Evolutionary conservation across 306 rosid genomes (phyloP).

Genomic region (Trifolium pratense): DNA sequence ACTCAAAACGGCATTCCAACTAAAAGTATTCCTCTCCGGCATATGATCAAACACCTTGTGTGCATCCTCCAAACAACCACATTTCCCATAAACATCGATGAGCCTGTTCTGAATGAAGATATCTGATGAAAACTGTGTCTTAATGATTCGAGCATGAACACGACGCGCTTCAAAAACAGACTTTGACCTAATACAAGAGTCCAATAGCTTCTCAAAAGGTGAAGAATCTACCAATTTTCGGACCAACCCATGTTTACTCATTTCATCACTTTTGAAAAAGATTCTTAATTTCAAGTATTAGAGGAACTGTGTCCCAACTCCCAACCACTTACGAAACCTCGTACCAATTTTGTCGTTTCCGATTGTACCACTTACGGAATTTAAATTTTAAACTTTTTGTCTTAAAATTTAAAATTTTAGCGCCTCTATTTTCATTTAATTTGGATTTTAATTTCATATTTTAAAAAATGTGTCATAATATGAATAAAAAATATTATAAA

Average conservation of each 20-base stretch:
- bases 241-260: slow-evolving; percentile 50
- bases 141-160: slow-evolving; percentile 53
- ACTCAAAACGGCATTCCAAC: slow-evolving; percentile 51
- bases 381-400: no score
- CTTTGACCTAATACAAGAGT: slow-evolving; percentile 49
- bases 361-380: no score
- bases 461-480: no score
- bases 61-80: slow-evolving; percentile 46
- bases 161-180: slow-evolving; percentile 39
- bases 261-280: slow-evolving; percentile 39
- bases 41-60: slow-evolving; percentile 53
- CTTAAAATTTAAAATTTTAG: no score
- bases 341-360: no score
- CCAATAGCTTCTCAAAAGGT: slow-evolving; percentile 54
- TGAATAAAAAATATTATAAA: no score
- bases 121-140: slow-evolving; percentile 53
- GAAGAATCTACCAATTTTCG: slow-evolving; percentile 47
- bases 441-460: no score
- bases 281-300: background rate
- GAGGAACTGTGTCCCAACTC: no score
- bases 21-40: slow-evolving; percentile 54
- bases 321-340: no score
- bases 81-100: slow-evolving; percentile 53
- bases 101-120: slow-evolving; percentile 56
- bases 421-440: no score